Conservation (phyloP, 768 basidiomycete species). For the Calocera cornea region DNA sequence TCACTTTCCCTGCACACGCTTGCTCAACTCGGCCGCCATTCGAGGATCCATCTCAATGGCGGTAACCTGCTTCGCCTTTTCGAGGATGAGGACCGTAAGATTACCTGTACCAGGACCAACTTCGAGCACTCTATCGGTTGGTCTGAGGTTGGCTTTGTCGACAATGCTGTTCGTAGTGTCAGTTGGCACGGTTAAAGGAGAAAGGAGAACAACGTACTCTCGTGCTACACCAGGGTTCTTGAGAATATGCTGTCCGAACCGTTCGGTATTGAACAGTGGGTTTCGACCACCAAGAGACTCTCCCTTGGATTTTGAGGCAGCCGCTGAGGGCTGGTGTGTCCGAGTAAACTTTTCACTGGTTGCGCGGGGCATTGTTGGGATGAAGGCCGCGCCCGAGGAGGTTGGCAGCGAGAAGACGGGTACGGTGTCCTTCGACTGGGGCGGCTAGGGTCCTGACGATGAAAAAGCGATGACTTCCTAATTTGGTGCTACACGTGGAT, state of each 20-base stretch:
- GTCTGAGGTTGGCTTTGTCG: slow-evolving; percentile 70
- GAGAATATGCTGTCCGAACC: slow-evolving; percentile 95
- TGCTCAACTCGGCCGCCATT: slow-evolving; percentile 95
- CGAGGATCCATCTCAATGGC: slow-evolving; percentile 97
- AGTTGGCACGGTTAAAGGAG: neutral
- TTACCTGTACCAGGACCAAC: slow-evolving; percentile 98
- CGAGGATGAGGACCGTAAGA: slow-evolving; percentile 81
- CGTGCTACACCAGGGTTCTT: slow-evolving; percentile 88
- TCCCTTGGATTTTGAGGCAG: slow-evolving; percentile 36
- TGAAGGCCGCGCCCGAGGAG: too few species aligned
- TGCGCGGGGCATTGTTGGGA: slow-evolving; percentile 54
- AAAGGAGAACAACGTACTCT: slow-evolving; percentile 41
- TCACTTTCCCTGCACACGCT: slow-evolving; percentile 95
- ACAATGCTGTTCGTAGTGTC: slow-evolving; percentile 13
- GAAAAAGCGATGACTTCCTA: neutral
- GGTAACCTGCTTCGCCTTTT: slow-evolving; percentile 82
- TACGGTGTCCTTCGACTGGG: neutral
- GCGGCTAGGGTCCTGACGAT: neutral
- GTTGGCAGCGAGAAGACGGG: too few species aligned
- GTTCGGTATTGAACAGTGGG: slow-evolving; percentile 85
- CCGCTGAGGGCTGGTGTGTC: slow-evolving; percentile 50
- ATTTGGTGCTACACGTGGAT: neutral
- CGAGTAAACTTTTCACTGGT: slow-evolving; percentile 60
- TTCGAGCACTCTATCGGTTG: slow-evolving; percentile 92
- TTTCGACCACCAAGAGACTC: slow-evolving; percentile 42